Percentiles rank a stretch among this genome's conserved stretches.
Conservation (phyloP, 495 filamentous ascomycete genomes). For the Rhizodiscina lignyota region DNA sequence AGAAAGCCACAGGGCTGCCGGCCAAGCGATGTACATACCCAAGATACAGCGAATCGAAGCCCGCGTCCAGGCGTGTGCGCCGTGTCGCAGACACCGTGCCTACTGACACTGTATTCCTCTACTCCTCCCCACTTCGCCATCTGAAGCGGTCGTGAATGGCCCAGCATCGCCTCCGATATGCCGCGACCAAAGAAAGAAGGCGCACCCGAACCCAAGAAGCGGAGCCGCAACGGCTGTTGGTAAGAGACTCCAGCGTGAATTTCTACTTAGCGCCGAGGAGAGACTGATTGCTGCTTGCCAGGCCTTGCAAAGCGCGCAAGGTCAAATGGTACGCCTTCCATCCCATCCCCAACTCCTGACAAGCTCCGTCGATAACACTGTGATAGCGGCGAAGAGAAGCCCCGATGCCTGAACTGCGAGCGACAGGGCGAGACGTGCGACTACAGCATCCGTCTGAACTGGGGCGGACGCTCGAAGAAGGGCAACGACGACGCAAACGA, state of each 20-base stretch:
- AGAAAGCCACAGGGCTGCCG: too few species aligned
- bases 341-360: neutral
- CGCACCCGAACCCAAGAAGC: conserved; percentile 29
- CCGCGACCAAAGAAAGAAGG: conserved; percentile 24
- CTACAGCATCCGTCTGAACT: conserved; percentile 73
- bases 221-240: conserved; percentile 80
- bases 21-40: too few species aligned
- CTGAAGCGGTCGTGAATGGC: too few species aligned
- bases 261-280: neutral
- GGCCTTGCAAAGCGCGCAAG: conserved; percentile 74
- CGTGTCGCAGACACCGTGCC: too few species aligned
- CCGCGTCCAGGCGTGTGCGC: too few species aligned
- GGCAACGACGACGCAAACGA: conserved; percentile 13
- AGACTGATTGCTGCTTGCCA: conserved; percentile 12
- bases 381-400: conserved; percentile 53
- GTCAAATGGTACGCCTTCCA: conserved; percentile 49
- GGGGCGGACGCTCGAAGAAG: conserved; percentile 53
- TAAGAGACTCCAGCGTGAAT: conserved; percentile 23
- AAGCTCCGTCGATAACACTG: conserved; percentile 13
- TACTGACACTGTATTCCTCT: too few species aligned
- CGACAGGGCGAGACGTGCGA: conserved; percentile 65
- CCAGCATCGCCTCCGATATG: too few species aligned
- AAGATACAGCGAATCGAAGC: too few species aligned
- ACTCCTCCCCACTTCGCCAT: too few species aligned
- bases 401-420: conserved; percentile 60